Evolutionary conservation across 2,329 filamentous ascomycete species (phyloP), one percentile per base, ranked within the genome.

Genomic region (Nothophaeocryptopus gaeumannii): DNA sequence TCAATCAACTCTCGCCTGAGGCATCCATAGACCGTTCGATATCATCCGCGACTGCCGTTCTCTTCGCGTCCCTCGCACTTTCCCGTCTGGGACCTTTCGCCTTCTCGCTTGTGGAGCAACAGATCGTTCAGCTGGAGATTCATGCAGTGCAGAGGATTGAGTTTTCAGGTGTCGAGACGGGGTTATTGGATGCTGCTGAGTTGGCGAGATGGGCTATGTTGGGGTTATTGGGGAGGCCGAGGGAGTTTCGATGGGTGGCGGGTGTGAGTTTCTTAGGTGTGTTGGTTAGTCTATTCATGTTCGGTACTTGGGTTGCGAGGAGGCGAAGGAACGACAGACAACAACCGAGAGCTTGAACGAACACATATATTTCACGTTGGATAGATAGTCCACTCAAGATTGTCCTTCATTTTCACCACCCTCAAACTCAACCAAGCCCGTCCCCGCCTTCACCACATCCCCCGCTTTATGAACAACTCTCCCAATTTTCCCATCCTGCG

Each of bases 401-500:
- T n/a, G n/a, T n/a, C n/a, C n/a, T n/a, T n/a, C n/a, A n/a, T n/a
- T n/a, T 15, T 50, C 49, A 15, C 31, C 50, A 2, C 58, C 70
- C 40, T 65, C 69, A 56, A 74, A 74, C 53, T 74, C 72, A 12
- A 74, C 71, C 42, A 74, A 47, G 41, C 72, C 74, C 10, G 72
- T 75, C 5, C 75, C 75, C 34, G 73, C 74, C 55, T 76, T 77
- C 47, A 66, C 69, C 43, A 72, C 54, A 58, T 71, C 70, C 16
- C 77, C 77, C 44, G 68, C 71, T 7, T 67, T 63, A 63, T 78
- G 75, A 40, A 78, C 75, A 13, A 80, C 67, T 62, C 66, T 72
- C 50, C 65, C 68, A 9, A 79, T 67, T 30, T 70, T 65, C 2
- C 76, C 77, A 54, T 76, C 72, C 50, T 69, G 67, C 26, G 77